Evolutionary conservation across 257 asterid genomes (phyloP), one percentile per base, ranked within the genome.

Genomic region (Voacanga thouarsii): DNA sequence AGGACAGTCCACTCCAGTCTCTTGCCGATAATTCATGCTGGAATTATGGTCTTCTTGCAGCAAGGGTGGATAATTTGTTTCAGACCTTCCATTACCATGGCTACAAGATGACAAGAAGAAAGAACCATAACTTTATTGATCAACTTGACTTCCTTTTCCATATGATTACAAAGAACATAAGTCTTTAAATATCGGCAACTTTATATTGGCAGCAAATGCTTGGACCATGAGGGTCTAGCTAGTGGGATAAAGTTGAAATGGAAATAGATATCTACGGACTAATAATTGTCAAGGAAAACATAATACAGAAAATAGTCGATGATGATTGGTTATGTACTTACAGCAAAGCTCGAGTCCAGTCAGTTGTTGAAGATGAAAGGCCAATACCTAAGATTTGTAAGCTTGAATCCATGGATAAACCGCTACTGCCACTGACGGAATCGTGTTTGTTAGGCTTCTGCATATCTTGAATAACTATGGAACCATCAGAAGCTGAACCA

Each of bases 91-190:
- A 82, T 64, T 83, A 69, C 77, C 85, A 77, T 83, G 79, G 37
- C 96, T 87, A 84, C 87, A 88, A 86, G 44, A 89, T 77, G 89
- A 84, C 92, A 91, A 88, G 76, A 43, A 84, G 77, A 75, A 82
- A 85, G 60, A 67, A 72, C 65, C 76, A 59, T 39, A 64, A 72
- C 82, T 53, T 78, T 74, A 45, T 82, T 65, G 47, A 85, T 78
- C 87, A 81, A 80, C 84, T 87, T 81, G 84, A 49, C 83, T 77
- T 72, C 66, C 86, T 68, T 84, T 85, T 84, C 15, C 61, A 53
- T 66, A 66, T 75, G 68, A 78, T 79, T 80, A 55, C 60, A 55
- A 77, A 24, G 15, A n/a, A 41, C 30, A n/a, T 26, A 39, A 19
- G 26, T 50, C 67, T 79, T 61, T 60, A 72, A 71, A 51, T 71